A percentile compares a stretch with the other conserved stretches of the same genome.
These are phyloP conservation scores for Metahyphopichia silvanorum DNA, from an alignment of 805 yeast species.

Conservation along the genomic window DNA sequence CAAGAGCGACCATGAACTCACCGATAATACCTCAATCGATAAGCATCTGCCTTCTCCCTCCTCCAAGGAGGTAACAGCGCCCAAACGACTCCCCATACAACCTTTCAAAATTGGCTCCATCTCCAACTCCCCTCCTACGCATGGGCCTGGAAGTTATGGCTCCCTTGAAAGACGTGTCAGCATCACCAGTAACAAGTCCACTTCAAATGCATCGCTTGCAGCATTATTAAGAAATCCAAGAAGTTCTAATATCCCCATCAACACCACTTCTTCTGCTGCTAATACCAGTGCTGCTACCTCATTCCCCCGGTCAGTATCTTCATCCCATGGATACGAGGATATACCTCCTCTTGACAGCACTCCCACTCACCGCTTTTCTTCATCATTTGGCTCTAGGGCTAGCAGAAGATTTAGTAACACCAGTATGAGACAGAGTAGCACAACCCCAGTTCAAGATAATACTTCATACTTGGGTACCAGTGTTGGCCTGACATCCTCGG, in stretches of 20 bases:
- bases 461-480: conserved; percentile 29
- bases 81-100: conserved; percentile 40
- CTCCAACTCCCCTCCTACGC: conserved; percentile 35
- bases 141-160: conserved; percentile 12
- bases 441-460: conserved; percentile 12
- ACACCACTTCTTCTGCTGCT: conserved; percentile 9
- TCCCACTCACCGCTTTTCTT: conserved; percentile 57
- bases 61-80: not conserved
- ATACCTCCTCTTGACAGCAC: too few species aligned
- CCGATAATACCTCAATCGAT: not conserved
- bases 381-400: conserved; percentile 68
- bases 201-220: conserved; percentile 52
- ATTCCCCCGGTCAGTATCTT: conserved; percentile 36
- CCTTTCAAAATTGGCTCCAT: conserved; percentile 66
- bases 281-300: conserved; percentile 9
- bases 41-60: not conserved
- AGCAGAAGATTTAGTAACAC: conserved; percentile 47
- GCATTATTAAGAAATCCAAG: conserved; percentile 51
- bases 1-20: not conserved
- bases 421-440: conserved; percentile 23
- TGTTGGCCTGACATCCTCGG: conserved; percentile 33
- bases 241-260: conserved; percentile 27
- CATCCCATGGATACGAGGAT: conserved; percentile 37
- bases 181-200: conserved; percentile 45
- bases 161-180: conserved; percentile 37